phyloP scores from a whole-genome alignment of 78 protist genomes.

The Polysphondylium violaceum region DNA sequence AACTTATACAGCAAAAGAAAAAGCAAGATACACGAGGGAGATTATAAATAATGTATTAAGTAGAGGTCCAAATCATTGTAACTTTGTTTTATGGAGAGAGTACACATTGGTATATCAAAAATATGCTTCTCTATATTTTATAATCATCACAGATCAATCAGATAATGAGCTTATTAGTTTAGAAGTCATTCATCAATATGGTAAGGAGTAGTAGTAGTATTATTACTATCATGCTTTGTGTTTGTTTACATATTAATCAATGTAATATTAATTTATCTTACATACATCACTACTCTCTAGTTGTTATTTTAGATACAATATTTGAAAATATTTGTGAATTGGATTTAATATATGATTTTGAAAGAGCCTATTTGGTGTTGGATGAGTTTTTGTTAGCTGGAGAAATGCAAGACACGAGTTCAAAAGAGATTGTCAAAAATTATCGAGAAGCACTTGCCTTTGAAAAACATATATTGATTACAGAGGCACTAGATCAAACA shows the following conservation, averaged over 20 bases:
- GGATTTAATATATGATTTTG: slow-evolving; percentile 97
- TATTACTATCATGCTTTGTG: background rate
- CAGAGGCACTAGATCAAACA: slow-evolving; percentile 31
- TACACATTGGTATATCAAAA: slow-evolving; percentile 88
- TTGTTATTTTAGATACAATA: slow-evolving; percentile 59
- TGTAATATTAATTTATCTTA: background rate
- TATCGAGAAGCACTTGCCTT: slow-evolving; percentile 3
- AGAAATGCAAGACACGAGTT: slow-evolving; percentile 91
- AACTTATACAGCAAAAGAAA: slow-evolving; percentile 75
- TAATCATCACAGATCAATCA: slow-evolving; percentile 79
- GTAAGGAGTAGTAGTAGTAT: background rate
- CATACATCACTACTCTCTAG: background rate
- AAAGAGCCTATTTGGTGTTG: slow-evolving; percentile 94
- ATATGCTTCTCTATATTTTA: slow-evolving; percentile 94
- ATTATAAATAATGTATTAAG: slow-evolving; percentile 69
- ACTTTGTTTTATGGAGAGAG: slow-evolving; percentile 92
- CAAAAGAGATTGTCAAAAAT: slow-evolving; percentile 73
- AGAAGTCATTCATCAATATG: slow-evolving; percentile 94
- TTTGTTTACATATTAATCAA: background rate
- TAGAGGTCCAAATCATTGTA: slow-evolving; percentile 92
- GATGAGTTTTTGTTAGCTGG: slow-evolving; percentile 95
- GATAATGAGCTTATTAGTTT: slow-evolving; percentile 97
- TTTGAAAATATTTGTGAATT: slow-evolving; percentile 95
- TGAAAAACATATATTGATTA: slow-evolving; percentile 14
- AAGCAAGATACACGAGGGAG: slow-evolving; percentile 80